Conservation (phyloP, 202 grass and related monocot species). For the Elaeis oleifera region DNA sequence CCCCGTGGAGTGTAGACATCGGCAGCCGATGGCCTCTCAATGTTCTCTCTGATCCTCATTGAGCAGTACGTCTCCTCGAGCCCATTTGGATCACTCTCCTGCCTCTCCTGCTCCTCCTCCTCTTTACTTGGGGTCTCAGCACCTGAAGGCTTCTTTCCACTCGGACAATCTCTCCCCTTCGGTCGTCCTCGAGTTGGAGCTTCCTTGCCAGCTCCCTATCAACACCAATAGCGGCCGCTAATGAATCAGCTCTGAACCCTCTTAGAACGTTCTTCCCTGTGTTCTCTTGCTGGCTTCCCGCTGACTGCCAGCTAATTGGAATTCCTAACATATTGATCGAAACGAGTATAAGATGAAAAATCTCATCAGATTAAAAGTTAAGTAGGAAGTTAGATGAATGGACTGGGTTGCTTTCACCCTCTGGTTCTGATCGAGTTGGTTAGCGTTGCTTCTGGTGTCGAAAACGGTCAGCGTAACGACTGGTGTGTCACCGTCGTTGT, state of each 20-base stretch:
- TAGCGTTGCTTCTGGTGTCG: conserved; percentile 29
- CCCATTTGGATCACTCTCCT: not conserved
- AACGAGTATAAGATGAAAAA: not conserved
- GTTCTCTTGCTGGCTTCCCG: not conserved
- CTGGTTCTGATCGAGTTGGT: conserved; percentile 39
- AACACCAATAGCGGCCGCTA: conserved; percentile 28
- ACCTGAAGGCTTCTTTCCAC: conserved; percentile 17
- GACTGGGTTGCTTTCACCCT: conserved; percentile 16
- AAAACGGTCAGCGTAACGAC: conserved; percentile 27
- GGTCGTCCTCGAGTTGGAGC: conserved; percentile 29
- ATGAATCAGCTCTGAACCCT: conserved; percentile 32
- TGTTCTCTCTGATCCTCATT: conserved; percentile 24
- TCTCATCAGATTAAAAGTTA: too few species aligned
- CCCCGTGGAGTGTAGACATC: conserved; percentile 15
- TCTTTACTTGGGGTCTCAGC: conserved; percentile 10
- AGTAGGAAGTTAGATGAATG: not conserved
- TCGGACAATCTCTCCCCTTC: conserved; percentile 35
- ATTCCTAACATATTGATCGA: conserved; percentile 19
- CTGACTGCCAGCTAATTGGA: conserved; percentile 31
- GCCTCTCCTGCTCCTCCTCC: conserved; percentile 9
- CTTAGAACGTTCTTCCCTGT: conserved; percentile 22
- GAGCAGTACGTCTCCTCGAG: conserved; percentile 19
- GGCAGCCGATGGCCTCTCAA: not conserved
- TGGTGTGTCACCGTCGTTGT: conserved; percentile 30
- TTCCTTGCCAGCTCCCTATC: conserved; percentile 15